Base-by-base conservation (phyloP, 1,139 yeast species). In the Wickerhamomyces sp. region DNA sequence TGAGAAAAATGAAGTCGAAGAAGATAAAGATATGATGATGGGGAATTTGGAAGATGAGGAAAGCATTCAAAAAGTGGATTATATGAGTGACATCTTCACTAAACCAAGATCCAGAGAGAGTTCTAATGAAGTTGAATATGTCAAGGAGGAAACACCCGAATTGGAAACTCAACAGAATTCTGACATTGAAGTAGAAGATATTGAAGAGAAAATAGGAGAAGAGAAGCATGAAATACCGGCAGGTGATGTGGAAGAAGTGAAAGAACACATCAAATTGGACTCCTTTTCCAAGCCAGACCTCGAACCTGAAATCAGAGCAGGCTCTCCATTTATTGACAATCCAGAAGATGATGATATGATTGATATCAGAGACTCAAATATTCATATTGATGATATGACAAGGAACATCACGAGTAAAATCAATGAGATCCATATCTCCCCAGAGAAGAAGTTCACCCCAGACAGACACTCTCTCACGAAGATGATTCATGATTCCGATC, bases 61-160 rank as follows among this genome's bases (percentile, higher is more conserved):
- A 18, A 18, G 5, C 23, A 18, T 18, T 18, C 23, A 18, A 18
- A 18, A 18, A 27, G 37, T 41, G 37, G 62, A 50, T 40, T 56
- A 53, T 37, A 56, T 59, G 49, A 40, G 55, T 39, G 61, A 56
- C 41, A 58, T 58, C 23, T 58, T 58, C 34, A 40, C 39, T 6
- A 42, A 27, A 4, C 43, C 33, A 11, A 27, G 37, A 8, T 31
- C 48, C n/a, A 47, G 34, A 27, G 50, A 49, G 10, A 39, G 40
- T 2, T 43, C 45, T 4, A 26, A 34, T 2, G 45, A 48, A 14
- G 26, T 44, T 6, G 46, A 50, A 7, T 18, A 18, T 18, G 35
- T 68, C 3, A 45, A 64, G 3, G 50, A 60, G 30, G 73, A 69
- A 49, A 60, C 65, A 18, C 14, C 32, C 18, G 42, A 34, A 9